Evolutionary conservation across 495 filamentous ascomycete species (phyloP).

Genomic region (Podospora sp.): DNA sequence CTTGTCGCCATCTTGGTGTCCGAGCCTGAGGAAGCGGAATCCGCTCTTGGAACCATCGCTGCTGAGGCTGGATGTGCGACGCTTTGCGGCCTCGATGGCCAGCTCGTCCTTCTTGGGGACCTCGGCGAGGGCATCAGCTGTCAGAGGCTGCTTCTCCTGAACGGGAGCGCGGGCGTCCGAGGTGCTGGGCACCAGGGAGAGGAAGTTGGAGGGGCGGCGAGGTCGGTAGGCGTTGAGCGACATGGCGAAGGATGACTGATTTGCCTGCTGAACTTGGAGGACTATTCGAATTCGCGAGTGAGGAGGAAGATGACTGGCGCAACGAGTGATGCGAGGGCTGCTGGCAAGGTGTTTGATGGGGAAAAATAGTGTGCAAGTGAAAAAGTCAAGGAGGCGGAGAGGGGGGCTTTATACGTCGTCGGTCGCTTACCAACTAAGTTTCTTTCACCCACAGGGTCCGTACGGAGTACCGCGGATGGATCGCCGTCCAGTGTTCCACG

Average conservation of each 20-base stretch:
- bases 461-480: constrained; percentile 19
- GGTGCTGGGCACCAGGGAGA: constrained; percentile 48
- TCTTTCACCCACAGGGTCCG: too few relatives aligned
- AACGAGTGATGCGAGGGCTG: background rate
- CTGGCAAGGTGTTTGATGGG: background rate
- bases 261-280: background rate
- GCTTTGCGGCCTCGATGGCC: constrained; percentile 22
- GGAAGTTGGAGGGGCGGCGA: constrained; percentile 44
- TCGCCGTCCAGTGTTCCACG: constrained; percentile 5
- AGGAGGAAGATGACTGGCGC: background rate
- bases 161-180: constrained; percentile 47
- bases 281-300: background rate
- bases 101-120: constrained; percentile 20
- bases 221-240: background rate
- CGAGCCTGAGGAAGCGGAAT: constrained; percentile 51
- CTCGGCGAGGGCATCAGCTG: constrained; percentile 31
- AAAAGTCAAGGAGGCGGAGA: background rate
- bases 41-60: constrained; percentile 35
- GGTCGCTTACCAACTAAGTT: constrained; percentile 5
- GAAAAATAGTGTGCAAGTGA: background rate
- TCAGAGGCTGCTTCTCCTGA: constrained; percentile 27
- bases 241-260: constrained; percentile 31
- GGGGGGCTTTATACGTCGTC: background rate
- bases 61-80: constrained; percentile 42
- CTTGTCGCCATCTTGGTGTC: constrained; percentile 45